Evolutionary conservation across 1,284 basidiomycete genomes (phyloP).

Genomic region (Coniophora puteana): DNA sequence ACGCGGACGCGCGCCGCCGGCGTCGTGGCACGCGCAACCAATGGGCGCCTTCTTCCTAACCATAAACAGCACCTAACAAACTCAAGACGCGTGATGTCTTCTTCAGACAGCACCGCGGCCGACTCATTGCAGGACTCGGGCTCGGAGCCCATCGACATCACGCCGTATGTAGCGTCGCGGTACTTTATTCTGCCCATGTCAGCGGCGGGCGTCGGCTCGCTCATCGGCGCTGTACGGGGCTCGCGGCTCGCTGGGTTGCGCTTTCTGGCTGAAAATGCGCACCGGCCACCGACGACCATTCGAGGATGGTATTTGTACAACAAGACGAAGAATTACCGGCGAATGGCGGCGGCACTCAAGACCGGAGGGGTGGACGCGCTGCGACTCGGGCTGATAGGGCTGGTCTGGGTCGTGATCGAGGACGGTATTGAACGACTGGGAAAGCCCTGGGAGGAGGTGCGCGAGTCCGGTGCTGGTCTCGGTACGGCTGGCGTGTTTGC

Average conservation of each 20-base stretch:
- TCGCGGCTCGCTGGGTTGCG: conserved; percentile 54
- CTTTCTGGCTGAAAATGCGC: conserved; percentile 64
- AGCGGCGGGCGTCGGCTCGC: conserved; percentile 56
- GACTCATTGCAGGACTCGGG: too few relatives aligned
- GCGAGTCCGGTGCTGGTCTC: conserved; percentile 61
- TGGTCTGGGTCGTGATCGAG: conserved; percentile 68
- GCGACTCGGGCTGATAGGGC: conserved; percentile 51
- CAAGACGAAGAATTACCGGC: conserved; percentile 87
- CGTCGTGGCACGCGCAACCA: too few relatives aligned
- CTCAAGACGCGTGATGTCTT: too few relatives aligned
- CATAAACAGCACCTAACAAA: too few relatives aligned
- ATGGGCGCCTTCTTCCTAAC: too few relatives aligned
- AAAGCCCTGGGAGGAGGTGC: conserved; percentile 38
- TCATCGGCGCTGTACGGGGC: conserved; percentile 70
- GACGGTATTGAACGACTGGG: conserved; percentile 52
- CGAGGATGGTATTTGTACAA: conserved; percentile 91
- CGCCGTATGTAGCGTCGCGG: conserved; percentile 27
- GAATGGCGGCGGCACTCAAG: conserved; percentile 70
- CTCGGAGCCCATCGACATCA: conserved; percentile 25
- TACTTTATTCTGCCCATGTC: conserved; percentile 47
- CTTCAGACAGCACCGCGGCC: too few relatives aligned
- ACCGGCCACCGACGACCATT: conserved; percentile 75
- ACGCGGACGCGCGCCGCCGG: too few relatives aligned
- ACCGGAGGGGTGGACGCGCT: conserved; percentile 57
- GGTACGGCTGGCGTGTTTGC: conserved; percentile 60